Conservation (phyloP, 1,284 basidiomycete genomes). For the Puccinia horiana region DNA sequence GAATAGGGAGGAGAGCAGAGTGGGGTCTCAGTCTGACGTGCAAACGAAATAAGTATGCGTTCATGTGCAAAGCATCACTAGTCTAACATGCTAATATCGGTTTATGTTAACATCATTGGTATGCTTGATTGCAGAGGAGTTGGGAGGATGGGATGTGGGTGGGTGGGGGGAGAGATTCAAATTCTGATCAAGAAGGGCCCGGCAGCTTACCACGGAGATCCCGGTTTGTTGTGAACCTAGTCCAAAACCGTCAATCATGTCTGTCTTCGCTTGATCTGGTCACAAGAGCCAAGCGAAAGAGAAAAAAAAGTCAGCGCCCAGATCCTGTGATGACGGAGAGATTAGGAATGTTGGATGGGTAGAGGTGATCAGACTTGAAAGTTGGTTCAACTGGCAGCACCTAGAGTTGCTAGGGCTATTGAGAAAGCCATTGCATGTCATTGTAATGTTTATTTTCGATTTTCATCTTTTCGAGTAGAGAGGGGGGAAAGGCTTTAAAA, state of each 20-base stretch:
- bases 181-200: not conserved
- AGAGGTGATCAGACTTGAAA: not conserved
- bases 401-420: not conserved
- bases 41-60: constrained; percentile 34
- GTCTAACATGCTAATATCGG: constrained; percentile 34
- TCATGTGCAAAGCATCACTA: constrained; percentile 33
- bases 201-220: not conserved
- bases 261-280: no score
- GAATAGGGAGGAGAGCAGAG: not conserved
- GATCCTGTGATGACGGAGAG: not conserved
- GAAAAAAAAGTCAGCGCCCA: not conserved
- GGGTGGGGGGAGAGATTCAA: no score
- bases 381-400: constrained; percentile 7
- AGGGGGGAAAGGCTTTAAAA: not conserved
- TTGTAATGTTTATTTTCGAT: constrained; percentile 11
- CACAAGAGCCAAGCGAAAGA: not conserved
- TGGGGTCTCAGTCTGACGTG: constrained; percentile 32
- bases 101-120: constrained; percentile 31
- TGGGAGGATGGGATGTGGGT: not conserved
- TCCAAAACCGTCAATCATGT: no score
- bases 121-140: not conserved
- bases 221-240: no score
- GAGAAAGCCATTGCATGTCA: constrained; percentile 41
- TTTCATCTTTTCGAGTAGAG: constrained; percentile 2
- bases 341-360: not conserved